Evolutionary conservation across 805 yeast genomes (phyloP), one percentile per base, ranked within the genome.

Genomic region (Hanseniaspora occidentalis): DNA sequence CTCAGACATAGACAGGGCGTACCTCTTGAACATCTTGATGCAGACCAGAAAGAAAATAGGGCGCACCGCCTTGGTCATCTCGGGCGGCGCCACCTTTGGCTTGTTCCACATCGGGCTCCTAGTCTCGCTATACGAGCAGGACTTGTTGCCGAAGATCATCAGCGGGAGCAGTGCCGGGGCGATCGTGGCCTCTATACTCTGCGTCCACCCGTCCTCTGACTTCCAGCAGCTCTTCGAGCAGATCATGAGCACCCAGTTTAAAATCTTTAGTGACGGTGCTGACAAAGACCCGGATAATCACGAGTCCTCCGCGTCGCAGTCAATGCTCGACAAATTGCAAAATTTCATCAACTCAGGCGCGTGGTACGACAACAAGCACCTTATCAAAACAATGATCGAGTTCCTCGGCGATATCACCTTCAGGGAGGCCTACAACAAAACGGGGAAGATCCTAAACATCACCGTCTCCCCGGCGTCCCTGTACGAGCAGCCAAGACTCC

Each of bases 111-210:
- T 86, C 43, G 99, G 99, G 1, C 96, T 92, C 0, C 62, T 89
- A 36, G 76, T 84, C 4, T 82, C 92, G 2, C 66, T 92, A 23
- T 61, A 80, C 31, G 92, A 84, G 49, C 70, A 73, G 39, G 77
- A 80, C 40, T 64, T 86, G 18, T 63, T 89, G 19, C 99, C 99
- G 0, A 71, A 82, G 37, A 83, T 92, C 27, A 75, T 92, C 13
- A 82, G 95, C 37, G 98, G 99, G 1, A 82, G 95, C 11, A 84
- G 95, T 19, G 95, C 96, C 0, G 99, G 99, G 14, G 86, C 96
- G 1, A 88, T 92, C 39, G 79, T 92, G 36, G 96, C 97, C 16
- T 75, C 95, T 37, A 75, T 92, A 14, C 66, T 92, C 36, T 85
- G 95, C 53, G 79, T 83, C 14, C 84, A 81, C 53, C 73, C 79